These are phyloP conservation scores for Geosiphon pyriformis DNA, from an alignment of 192 early-diverging fungal species.

Conservation along the genomic window DNA sequence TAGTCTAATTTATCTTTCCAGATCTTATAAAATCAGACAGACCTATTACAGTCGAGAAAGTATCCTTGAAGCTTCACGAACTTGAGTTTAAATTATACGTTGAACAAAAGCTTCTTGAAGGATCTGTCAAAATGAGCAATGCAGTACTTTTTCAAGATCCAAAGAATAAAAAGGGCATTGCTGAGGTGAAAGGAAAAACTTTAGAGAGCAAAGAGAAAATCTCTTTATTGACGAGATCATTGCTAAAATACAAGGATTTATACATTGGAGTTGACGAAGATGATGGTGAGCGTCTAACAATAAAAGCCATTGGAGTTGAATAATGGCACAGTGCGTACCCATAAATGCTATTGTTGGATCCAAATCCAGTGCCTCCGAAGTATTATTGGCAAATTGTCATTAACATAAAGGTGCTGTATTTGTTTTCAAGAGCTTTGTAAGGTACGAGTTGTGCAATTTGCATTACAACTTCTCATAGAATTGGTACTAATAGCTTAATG, in stretches of 20 bases:
- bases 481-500: not conserved
- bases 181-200: slow-evolving; percentile 50
- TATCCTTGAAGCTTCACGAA: slow-evolving; percentile 79
- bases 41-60: slow-evolving; percentile 61
- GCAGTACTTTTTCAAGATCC: slow-evolving; percentile 47
- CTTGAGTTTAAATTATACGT: slow-evolving; percentile 88
- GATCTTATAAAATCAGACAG: slow-evolving; percentile 68
- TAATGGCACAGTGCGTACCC: not conserved
- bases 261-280: slow-evolving; percentile 76
- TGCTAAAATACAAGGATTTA: slow-evolving; percentile 82
- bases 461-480: not conserved
- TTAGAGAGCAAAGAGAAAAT: slow-evolving; percentile 74
- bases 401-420: not conserved
- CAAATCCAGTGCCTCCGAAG: not conserved
- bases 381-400: slow-evolving; percentile 2
- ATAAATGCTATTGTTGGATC: not conserved
- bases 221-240: slow-evolving; percentile 60
- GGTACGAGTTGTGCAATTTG: not conserved
- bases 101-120: slow-evolving; percentile 87
- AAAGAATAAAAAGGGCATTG: slow-evolving; percentile 48
- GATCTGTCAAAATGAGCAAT: slow-evolving; percentile 63
- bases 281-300: slow-evolving; percentile 37
- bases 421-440: not conserved
- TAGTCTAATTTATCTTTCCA: too few species aligned
- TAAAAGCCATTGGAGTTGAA: not conserved